Base-by-base conservation (phyloP, 108 stramenopile species). In the Fistulifera pelliculosa region DNA sequence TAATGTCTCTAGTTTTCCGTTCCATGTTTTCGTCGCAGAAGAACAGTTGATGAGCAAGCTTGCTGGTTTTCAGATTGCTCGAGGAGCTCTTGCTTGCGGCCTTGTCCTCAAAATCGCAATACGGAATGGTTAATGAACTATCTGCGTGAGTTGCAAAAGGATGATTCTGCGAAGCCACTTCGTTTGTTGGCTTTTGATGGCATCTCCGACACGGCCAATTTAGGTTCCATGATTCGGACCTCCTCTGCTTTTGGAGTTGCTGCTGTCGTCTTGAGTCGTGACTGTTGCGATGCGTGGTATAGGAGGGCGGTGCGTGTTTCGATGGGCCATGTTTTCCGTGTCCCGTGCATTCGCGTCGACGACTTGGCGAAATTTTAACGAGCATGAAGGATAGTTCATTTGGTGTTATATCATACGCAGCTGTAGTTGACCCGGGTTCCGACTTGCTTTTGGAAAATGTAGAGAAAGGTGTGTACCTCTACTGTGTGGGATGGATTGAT, bases 241-340 rank as follows among this genome's bases (percentile, higher is more conserved):
- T 71, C 79, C 17, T 80, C 82, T 11, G 88, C 84, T 6, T 81
- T 85, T 57, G 73, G 70, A 14, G 61, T 86, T 28, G 70, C 77
- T 59, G 83, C 71, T n/a, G 49, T 89, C 5, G 51, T 89, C 38
- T 52, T 84, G 28, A 83, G 81, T 42, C 65, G 80, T 18, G 79
- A 84, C 55, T 82, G 64, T 2, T 89, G 83, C 49, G 83, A 89
- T 60, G 65, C 74, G 23, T 89, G 79, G 79, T 85, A 89, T 74
- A 56, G 87, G 40, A 64, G 77, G 54, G 49, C 70, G 8, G 77
- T 89, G 23, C 80, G 87, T 11, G 75, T 77, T 13, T 78, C 76
- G 42, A 85, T 85, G 87, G 87, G 87, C 3, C 80, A 89, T 58
- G 69, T 89, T 22, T 66, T 78, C 21, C 59, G 61, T 14, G 69